Conservation (phyloP, 768 basidiomycete species). For the Boletus rubroflammeus region DNA sequence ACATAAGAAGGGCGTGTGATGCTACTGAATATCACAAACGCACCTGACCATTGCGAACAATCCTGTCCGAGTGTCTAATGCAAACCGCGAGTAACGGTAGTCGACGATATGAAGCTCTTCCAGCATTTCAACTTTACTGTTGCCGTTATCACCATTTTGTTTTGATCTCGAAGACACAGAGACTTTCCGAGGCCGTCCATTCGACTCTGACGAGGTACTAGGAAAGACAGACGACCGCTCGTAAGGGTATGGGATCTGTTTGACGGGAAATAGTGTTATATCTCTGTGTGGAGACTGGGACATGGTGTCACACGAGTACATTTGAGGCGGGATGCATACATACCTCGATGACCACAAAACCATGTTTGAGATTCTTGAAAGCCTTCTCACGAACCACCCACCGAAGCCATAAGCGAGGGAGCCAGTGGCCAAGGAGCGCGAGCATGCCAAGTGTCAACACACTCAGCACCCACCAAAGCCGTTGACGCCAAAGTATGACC, state of each 20-base stretch:
- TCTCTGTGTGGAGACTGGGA: conserved; percentile 79
- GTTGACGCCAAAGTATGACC: conserved; percentile 54
- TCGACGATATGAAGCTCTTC: conserved; percentile 67
- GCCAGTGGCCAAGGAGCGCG: conserved; percentile 87
- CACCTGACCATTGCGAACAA: conserved; percentile 81
- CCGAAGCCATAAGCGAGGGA: conserved; percentile 86
- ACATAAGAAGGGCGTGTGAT: conserved; percentile 5
- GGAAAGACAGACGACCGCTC: conserved; percentile 80
- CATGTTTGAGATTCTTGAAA: conserved; percentile 66
- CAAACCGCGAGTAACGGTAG: conserved; percentile 91
- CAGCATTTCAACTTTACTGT: conserved; percentile 37
- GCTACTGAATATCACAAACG: not conserved
- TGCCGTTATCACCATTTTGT: conserved; percentile 31
- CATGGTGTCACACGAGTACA: conserved; percentile 22
- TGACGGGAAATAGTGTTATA: conserved; percentile 71
- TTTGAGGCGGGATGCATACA: conserved; percentile 22
- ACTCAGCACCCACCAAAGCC: conserved; percentile 70
- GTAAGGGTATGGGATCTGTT: conserved; percentile 69
- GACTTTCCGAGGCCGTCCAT: conserved; percentile 22
- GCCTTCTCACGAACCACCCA: conserved; percentile 82
- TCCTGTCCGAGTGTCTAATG: conserved; percentile 79
- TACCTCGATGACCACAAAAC: conserved; percentile 90
- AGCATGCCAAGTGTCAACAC: conserved; percentile 67
- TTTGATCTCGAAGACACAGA: conserved; percentile 28
- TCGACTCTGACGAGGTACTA: conserved; percentile 26